Percentiles rank a stretch among this genome's conserved stretches.
phyloP scores from a whole-genome alignment of 768 basidiomycete genomes.

The Chalciporus piperatus region DNA sequence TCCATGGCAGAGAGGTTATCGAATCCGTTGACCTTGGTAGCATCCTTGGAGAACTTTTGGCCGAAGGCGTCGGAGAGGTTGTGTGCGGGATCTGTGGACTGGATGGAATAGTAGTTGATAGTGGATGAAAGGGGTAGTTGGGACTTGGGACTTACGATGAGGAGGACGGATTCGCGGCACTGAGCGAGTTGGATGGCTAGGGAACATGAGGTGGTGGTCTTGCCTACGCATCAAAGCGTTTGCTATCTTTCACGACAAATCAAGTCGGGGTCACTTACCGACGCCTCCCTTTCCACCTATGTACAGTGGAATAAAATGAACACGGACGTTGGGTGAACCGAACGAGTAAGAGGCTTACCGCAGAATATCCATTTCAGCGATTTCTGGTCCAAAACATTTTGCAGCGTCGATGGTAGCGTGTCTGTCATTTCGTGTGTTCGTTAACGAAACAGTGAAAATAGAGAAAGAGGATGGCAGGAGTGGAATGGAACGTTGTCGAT shows the following conservation, averaged over 20 bases:
- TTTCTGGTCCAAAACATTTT: constrained; percentile 92
- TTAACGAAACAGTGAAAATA: constrained; percentile 4
- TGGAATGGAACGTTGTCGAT: constrained; percentile 8
- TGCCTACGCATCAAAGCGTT: constrained; percentile 52
- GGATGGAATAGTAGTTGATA: neutral
- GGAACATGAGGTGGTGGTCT: constrained; percentile 97
- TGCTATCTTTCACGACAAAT: neutral
- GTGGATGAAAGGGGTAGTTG: neutral
- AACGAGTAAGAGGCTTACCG: constrained; percentile 50
- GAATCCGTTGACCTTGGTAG: constrained; percentile 96
- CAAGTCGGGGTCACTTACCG: constrained; percentile 50
- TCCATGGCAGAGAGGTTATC: constrained; percentile 98
- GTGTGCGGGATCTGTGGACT: constrained; percentile 99
- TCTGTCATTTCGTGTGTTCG: constrained; percentile 44
- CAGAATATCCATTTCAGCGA: constrained; percentile 99
- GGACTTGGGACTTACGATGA: constrained; percentile 66
- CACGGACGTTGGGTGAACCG: constrained; percentile 9
- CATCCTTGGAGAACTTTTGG: constrained; percentile 99
- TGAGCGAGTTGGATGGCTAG: constrained; percentile 94
- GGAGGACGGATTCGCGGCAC: constrained; percentile 89
- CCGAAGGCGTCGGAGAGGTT: constrained; percentile 98
- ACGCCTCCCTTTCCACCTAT: constrained; percentile 98
- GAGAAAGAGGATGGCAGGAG: constrained; percentile 5
- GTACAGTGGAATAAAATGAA: constrained; percentile 9
- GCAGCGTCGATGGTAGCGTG: constrained; percentile 77